Evolutionary conservation across 1,139 yeast species (phyloP), one percentile per base, ranked within the genome.

Genomic region (Saccharomyces hybrid): DNA sequence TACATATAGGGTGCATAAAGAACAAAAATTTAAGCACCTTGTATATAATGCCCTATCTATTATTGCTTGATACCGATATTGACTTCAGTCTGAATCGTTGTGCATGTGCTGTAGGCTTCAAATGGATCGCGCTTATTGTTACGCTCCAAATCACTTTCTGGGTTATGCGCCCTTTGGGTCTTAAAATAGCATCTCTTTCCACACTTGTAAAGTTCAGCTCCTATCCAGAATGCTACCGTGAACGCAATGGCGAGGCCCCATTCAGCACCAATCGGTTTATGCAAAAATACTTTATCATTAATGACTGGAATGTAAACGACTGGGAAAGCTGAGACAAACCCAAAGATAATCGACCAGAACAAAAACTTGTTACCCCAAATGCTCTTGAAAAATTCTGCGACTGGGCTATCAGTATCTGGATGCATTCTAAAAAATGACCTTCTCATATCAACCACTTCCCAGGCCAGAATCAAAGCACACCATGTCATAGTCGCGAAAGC

Each of bases 401-500:
- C 19, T 19, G 84, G 80, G 38, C 78, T 75, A 52, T 79, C 82
- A 5, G 85, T 73, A 48, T 83, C 88, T 46, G 87, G 88, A 60
- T 84, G 79, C 90, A 87, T 85, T 53, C 76, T 73, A 71, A 89
- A 88, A 60, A 89, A 76, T 0, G 96, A 88, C 61, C 84, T 77
- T 57, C 84, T 75, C 70, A 86, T 77, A 68, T 88, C 95, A 56
- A 88, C 78, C 65, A 91, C 90, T 72, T 89, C 96, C 96, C 96
- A 89, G 1, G 96, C 96, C 55, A 88, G 75, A 29, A 90, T 72
- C 58, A 90, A 78, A 3, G 95, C 86, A 73, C 95, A 82, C 96
- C 97, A 90, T 0, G 97, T 89, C 85, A 90, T 84, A 5, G 84
- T 82, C 3, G 87, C 88, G 73, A 90, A 90, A 0, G 95, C 79